Base-by-base conservation (phyloP, 331 rosid genomes). In the Erythrophleum ivorense region DNA sequence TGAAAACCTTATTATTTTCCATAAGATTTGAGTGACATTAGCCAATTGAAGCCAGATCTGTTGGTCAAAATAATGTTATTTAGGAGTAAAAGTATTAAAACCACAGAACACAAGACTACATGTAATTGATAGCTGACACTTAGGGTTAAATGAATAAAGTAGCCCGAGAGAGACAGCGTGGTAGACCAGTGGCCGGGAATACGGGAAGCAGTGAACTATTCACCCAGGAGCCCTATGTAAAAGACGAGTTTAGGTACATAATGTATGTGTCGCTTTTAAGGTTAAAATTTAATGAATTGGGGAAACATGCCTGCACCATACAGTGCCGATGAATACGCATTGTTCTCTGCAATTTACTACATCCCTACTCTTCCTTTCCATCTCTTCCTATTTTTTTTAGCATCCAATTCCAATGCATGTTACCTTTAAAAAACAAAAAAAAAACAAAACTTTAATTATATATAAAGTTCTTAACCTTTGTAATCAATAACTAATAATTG, bases 271-370 rank as follows among this genome's bases (percentile, higher is more conserved):
- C 76, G 50, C 78, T 83, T 86, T 80, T 76, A 68, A 68, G 85
- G 80, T 77, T 68, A 77, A 84, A 53, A 24, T 9, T 80, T 31
- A 77, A 18, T 81, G 34, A 2, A 43, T 43, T 78, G 74, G 48
- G 90, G 90, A 81, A 81, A 87, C 88, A 85, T 85, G 88, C 77
- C 69, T 73, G 78, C 85, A 76, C 73, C 68, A 88, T 86, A 87
- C 83, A 71, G 83, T 82, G 89, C 82, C 87, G 72, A 67, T 65
- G 78, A 78, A 83, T 77, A 71, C 82, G 81, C 87, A 86, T 81
- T 74, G 76, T 78, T 84, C 66, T 81, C 63, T 76, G 76, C 84
- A 7, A 80, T 82, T 75, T 84, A 73, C 80, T 52, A 10, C 84
- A 5, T 70, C 83, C 84, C 86, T 79, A 9, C 75, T 43, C 84